Evolutionary conservation across 139 green algal genomes (phyloP).

Genomic region (Chlorella sp.): DNA sequence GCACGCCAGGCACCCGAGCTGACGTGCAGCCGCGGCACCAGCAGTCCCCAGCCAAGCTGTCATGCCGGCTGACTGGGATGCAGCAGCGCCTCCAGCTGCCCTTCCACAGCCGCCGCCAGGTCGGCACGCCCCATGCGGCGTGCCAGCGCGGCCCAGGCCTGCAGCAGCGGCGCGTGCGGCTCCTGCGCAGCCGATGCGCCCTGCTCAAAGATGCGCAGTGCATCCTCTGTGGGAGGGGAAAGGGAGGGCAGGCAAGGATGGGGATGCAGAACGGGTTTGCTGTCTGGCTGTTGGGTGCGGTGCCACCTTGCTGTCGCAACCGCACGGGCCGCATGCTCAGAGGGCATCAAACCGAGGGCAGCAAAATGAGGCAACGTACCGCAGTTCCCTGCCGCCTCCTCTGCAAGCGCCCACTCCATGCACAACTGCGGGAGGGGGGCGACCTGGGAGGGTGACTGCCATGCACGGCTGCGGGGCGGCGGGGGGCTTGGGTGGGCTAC

Average conservation of each 20-base stretch:
- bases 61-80: no score
- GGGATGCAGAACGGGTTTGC: not conserved
- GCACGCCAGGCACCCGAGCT: no score
- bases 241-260: not conserved
- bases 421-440: slow-evolving; percentile 45
- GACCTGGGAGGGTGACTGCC: no score
- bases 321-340: not conserved
- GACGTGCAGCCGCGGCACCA: no score
- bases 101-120: slow-evolving; percentile 29
- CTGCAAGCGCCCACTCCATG: slow-evolving; percentile 82
- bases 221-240: not conserved
- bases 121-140: slow-evolving; percentile 29
- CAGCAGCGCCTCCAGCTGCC: slow-evolving; percentile 13
- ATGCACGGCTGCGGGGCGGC: no score
- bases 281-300: not conserved
- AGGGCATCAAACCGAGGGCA: not conserved
- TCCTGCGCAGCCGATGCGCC: slow-evolving; percentile 29
- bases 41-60: no score
- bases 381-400: slow-evolving; percentile 47
- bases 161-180: slow-evolving; percentile 68
- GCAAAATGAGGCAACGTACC: not conserved
- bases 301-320: not conserved
- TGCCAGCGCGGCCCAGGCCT: slow-evolving; percentile 69
- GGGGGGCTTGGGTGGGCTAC: no score
- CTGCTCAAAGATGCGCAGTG: slow-evolving; percentile 58